These are phyloP conservation scores for Platanus orientalis DNA, from an alignment of 164 flowering plant species.

Conservation along the genomic window DNA sequence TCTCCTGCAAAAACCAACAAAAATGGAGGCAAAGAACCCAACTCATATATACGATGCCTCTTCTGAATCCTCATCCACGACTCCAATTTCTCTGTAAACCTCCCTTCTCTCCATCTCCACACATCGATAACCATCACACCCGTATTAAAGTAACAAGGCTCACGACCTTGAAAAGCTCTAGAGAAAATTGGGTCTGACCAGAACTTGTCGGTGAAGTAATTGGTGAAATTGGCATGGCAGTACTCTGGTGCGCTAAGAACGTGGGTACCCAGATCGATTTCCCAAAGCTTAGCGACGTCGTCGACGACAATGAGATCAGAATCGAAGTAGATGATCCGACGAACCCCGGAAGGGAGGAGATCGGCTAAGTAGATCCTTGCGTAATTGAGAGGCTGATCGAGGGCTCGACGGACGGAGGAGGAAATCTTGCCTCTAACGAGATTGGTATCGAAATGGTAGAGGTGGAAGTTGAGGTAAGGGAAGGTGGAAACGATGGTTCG, in stretches of 20 bases:
- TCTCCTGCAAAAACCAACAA: slow-evolving; percentile 68
- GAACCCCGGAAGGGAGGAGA: slow-evolving; percentile 42
- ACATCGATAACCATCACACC: slow-evolving; percentile 87
- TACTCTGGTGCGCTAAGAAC: slow-evolving; percentile 76
- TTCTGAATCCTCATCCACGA: slow-evolving; percentile 75
- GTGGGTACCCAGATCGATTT: slow-evolving; percentile 34
- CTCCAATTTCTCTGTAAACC: slow-evolving; percentile 47
- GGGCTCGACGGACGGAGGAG: slow-evolving; percentile 58
- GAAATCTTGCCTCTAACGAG: slow-evolving; percentile 52
- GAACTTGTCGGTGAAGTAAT: slow-evolving; percentile 54
- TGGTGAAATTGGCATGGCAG: slow-evolving; percentile 75
- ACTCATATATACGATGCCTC: slow-evolving; percentile 50
- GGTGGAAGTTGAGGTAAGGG: slow-evolving; percentile 54
- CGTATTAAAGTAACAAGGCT: slow-evolving; percentile 74
- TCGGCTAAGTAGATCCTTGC: slow-evolving; percentile 73
- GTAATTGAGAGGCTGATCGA: slow-evolving; percentile 74
- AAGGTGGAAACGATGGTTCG: slow-evolving; percentile 45
- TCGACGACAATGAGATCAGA: slow-evolving; percentile 73
- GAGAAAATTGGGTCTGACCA: slow-evolving; percentile 44
- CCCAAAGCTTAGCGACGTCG: slow-evolving; percentile 58
- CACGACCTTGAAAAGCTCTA: slow-evolving; percentile 21
- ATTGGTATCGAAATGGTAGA: slow-evolving; percentile 49
- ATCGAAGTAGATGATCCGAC: slow-evolving; percentile 64
- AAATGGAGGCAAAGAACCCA: slow-evolving; percentile 79
- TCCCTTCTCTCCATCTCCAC: slow-evolving; percentile 49